Evolutionary conservation across 2,329 filamentous ascomycete species (phyloP), one percentile per base, ranked within the genome.

Genomic region (Ambrosiella xylebori): DNA sequence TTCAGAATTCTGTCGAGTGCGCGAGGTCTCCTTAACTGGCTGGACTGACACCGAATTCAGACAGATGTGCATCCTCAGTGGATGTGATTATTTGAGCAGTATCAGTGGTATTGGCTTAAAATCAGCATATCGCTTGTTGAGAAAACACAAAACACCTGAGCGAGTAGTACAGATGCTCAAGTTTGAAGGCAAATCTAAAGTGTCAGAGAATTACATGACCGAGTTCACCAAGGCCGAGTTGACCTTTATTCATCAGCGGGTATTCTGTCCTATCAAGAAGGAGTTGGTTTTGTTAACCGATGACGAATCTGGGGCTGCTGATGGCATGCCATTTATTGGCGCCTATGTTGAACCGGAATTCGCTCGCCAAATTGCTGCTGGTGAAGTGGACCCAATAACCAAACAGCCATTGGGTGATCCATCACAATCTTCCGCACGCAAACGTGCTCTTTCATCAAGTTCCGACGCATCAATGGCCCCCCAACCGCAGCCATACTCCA

Each of bases 21-120:
- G 86, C 54, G 93, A 96, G 63, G 78, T 97, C 54, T 95, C 85
- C 57, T 72, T 98, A 45, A 85, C 88, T 3, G 91, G 90, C 7
- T 98, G 91, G 91, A 86, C 87, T 1, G 91, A 97, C 68, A 76
- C 77, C 8, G 88, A 96, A 64, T 98, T 98, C 65, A 81, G 93
- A 60, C 83, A 82, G 57, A 98, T 98, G 93, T 88, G 90, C 45
- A 98, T 98, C 63, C 72, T 98, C 61, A 95, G 89, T 67, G 93
- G 93, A 7, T 98, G 93, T 67, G 93, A 98, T 68, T 98, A 98
- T 68, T 77, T 97, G n/a, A 75, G 84, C 1, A 86, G 85, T 60
- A 86, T 98, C 61, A 84, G 81, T 59, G 85, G 85, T 55, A 81
- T 98, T 70, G 93, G 93, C 0, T 70, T 98, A 58, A 97, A 96